Evolutionary conservation across 129 eudicot species (phyloP).

Genomic region (Tagetes erecta): DNA sequence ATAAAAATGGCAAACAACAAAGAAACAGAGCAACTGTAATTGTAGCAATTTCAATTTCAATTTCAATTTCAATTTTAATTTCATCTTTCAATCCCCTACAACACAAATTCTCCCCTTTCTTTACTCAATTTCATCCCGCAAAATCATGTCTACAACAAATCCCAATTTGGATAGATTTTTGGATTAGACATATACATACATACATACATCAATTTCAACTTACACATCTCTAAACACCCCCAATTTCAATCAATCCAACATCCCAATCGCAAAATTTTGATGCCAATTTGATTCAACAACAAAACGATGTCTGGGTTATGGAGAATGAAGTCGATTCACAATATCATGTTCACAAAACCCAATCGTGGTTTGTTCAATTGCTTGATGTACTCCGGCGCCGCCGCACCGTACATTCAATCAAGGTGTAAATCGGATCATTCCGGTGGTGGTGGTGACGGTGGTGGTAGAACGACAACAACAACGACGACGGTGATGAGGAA

Average conservation of each 20-base stretch:
- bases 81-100: background rate
- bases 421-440: conserved; percentile 71
- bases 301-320: conserved; percentile 52
- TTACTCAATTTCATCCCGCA: background rate
- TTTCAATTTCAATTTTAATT: background rate
- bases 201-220: background rate
- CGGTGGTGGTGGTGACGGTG: conserved; percentile 35
- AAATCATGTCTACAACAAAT: conserved; percentile 11
- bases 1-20: conserved; percentile 13
- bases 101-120: background rate
- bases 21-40: background rate
- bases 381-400: conserved; percentile 38
- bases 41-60: background rate
- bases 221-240: background rate
- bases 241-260: no score
- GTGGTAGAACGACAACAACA: background rate
- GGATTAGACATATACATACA: background rate
- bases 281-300: background rate
- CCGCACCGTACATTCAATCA: conserved; percentile 50
- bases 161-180: conserved; percentile 14
- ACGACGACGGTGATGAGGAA: conserved; percentile 17
- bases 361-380: conserved; percentile 40
- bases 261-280: background rate
- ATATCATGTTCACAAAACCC: conserved; percentile 21
- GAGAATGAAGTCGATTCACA: conserved; percentile 51